These are phyloP conservation scores for Spatholobus suberectus DNA, from an alignment of 306 rosid species.

Conservation along the genomic window DNA sequence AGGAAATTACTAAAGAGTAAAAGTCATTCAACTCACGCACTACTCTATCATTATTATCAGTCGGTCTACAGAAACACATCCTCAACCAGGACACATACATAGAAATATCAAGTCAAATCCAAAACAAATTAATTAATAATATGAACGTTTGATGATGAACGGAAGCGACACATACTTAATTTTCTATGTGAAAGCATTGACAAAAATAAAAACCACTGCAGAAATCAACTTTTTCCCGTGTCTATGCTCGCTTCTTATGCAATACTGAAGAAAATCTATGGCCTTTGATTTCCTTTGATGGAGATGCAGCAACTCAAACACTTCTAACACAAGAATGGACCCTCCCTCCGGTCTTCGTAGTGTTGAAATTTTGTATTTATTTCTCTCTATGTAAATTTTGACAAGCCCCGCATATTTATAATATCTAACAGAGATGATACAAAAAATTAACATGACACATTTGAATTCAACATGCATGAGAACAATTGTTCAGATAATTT, in stretches of 20 bases:
- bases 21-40: slow-evolving; percentile 34
- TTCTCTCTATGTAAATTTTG: background rate
- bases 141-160: slow-evolving; percentile 39
- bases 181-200: slow-evolving; percentile 39
- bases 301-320: background rate
- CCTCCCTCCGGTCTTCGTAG: background rate
- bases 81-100: slow-evolving; percentile 15
- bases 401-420: background rate
- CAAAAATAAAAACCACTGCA: slow-evolving; percentile 36
- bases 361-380: background rate
- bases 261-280: slow-evolving; percentile 5
- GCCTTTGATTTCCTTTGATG: slow-evolving; percentile 21
- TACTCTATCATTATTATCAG: background rate
- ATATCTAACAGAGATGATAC: background rate
- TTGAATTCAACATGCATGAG: background rate
- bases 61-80: slow-evolving; percentile 15
- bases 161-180: slow-evolving; percentile 4
- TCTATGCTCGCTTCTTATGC: background rate
- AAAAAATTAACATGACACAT: background rate
- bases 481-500: no score
- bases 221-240: slow-evolving; percentile 4
- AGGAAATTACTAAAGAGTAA: slow-evolving; percentile 18
- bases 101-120: slow-evolving; percentile 20
- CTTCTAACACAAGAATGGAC: slow-evolving; percentile 1
- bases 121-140: slow-evolving; percentile 25